phyloP scores from a whole-genome alignment of 495 filamentous ascomycete species.

The Cryomyces antarcticus region DNA sequence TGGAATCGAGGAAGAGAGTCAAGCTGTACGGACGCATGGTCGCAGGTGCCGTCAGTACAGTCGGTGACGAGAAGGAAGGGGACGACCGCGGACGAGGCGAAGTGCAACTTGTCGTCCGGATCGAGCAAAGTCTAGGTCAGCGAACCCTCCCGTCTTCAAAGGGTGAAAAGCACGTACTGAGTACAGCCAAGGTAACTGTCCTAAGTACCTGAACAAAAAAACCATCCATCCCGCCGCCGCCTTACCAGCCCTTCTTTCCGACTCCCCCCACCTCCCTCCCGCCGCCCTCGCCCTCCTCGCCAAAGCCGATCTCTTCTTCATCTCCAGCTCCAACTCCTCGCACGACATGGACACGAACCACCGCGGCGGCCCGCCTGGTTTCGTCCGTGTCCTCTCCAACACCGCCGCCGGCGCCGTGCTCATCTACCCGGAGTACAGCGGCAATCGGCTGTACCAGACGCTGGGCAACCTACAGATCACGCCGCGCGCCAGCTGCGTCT shows the following conservation, averaged over 20 bases:
- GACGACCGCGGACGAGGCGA: constrained; percentile 21
- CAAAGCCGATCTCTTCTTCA: constrained; percentile 56
- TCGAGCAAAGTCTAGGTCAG: constrained; percentile 47
- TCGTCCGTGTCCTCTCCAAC: constrained; percentile 44
- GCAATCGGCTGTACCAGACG: constrained; percentile 65
- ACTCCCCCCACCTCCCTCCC: constrained; percentile 20
- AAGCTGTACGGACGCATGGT: constrained; percentile 48
- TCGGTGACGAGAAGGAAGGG: constrained; percentile 11
- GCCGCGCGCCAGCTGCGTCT: constrained; percentile 40
- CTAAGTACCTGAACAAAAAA: constrained; percentile 67
- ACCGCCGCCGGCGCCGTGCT: constrained; percentile 26
- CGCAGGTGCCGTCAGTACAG: constrained; percentile 27
- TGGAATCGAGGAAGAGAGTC: constrained; percentile 41
- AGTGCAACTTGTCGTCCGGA: constrained; percentile 41
- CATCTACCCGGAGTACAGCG: constrained; percentile 62
- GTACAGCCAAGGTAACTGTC: constrained; percentile 39
- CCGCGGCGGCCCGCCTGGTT: constrained; percentile 54
- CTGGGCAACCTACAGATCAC: constrained; percentile 51
- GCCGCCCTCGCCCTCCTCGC: constrained; percentile 36
- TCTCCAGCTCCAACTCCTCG: constrained; percentile 39
- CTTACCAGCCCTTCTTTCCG: constrained; percentile 29
- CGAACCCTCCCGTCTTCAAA: no score
- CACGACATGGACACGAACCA: constrained; percentile 71
- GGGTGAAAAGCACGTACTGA: no score
- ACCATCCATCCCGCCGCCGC: constrained; percentile 33